Evolutionary conservation across 306 rosid species (phyloP), one percentile per base, ranked within the genome.

Genomic region (Purshia tridentata): DNA sequence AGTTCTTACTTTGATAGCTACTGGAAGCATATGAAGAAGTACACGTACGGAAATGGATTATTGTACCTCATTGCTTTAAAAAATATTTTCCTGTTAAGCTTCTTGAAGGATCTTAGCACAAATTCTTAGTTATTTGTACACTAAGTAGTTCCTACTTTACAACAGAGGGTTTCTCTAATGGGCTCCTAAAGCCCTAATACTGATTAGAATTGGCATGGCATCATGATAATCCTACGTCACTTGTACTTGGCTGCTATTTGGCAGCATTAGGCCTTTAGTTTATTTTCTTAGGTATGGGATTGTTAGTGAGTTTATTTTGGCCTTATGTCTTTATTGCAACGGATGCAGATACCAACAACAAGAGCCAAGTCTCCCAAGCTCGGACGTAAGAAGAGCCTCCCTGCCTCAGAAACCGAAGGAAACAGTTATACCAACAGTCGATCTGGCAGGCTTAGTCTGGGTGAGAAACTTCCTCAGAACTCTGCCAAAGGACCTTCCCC

Each of bases 331-430:
- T 50, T 53, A 18, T 78, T 83, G 47, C 75, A 23, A 46, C 69
- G 68, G 63, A 76, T 81, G 78, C 84, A 95, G 99, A 83, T 92
- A 78, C 99, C 99, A 70, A 83, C 97, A 64, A 95, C 99, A 73
- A 90, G 99, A 87, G 89, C 99, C 58, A 95, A 91, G 81, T 95
- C 99, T 79, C 99, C 99, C 65, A 95, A 95, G 84, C 97, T 95
- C 57, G 98, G 99, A 53, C 93, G 99, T 6, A 92, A 64, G 81
- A 95, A 95, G 88, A 78, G 77, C 81, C 82, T 79, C 61, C 80
- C 81, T 65, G 70, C 68, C 14, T 61, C 79, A 9, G 97, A 85
- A 53, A 48, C 85, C 67, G 91, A 73, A 70, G 92, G 86, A 80
- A 86, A 70, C 58, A 37, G 72, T n/a, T 67, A 67, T 61, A 70